Base-by-base conservation (phyloP, 1,139 yeast genomes). In the Nakaseomyces delphensis region DNA sequence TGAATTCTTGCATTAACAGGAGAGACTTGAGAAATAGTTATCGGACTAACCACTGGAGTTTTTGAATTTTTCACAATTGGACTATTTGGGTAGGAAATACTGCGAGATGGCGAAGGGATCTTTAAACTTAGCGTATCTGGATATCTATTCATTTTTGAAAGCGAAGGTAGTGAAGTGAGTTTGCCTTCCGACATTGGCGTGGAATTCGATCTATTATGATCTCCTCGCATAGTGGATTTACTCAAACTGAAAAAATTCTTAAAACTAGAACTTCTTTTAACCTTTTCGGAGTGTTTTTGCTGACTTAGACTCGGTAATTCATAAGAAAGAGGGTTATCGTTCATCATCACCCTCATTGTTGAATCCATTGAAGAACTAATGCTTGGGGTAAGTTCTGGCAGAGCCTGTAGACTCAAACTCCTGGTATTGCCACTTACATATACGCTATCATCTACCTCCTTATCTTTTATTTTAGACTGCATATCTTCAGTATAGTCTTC, bases 341-440 rank as follows among this genome's bases (percentile, higher is more conserved):
- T 37, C 56, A 55, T 51, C 54, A 52, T 51, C 36, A 47, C 51
- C 35, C 44, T 45, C 50, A 54, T 49, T 1, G 56, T 49, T 16
- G 39, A 36, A 39, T 52, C 57, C 50, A 51, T 49, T 2, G 49
- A 39, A 35, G 46, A 40, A 23, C 46, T 41, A 14, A 48, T 42
- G 31, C 44, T 50, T 7, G 54, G 50, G 3, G 48, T 30, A 35
- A 48, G 43, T 38, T 51, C 47, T n/a, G 59, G 57, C 28, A 54
- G 41, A 30, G 41, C 38, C 38, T 54, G 53, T 15, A 54, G 28
- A 35, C 48, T 49, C 16, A 56, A 38, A 3, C 54, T 43, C 3
- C 57, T 48, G n/a, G 52, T 54, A 38, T 50, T 48, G 9, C 60
- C 60, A 36, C 50, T 47, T 8, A 50, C 43, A 43, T 56, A 54